These are phyloP conservation scores for Populus hybrid DNA, from an alignment of 441 rosid genomes.

Conservation along the genomic window DNA sequence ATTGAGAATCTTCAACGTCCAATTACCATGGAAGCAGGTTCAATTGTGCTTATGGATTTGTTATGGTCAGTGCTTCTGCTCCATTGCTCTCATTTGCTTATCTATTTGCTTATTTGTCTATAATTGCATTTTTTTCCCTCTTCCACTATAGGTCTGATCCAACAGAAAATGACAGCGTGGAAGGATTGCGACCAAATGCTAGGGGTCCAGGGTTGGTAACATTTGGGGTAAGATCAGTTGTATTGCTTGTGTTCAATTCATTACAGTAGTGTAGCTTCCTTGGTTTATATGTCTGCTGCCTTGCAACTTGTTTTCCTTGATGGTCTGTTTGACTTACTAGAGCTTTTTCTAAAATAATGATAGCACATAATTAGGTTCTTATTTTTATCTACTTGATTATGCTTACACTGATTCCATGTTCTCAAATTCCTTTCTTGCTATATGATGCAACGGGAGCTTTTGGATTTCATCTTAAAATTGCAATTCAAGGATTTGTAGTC, in stretches of 20 bases:
- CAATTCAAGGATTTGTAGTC: background rate
- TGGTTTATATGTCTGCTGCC: background rate
- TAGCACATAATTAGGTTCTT: background rate
- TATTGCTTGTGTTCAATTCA: background rate
- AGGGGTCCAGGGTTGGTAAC: constrained; percentile 99
- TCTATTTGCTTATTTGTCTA: background rate
- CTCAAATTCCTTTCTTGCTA: background rate
- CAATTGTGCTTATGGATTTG: constrained; percentile 96
- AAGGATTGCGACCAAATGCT: constrained; percentile 97
- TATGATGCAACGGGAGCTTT: background rate
- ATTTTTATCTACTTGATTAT: background rate
- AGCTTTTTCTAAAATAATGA: background rate
- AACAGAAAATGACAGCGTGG: constrained; percentile 98
- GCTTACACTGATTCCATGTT: background rate
- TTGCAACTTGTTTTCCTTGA: background rate
- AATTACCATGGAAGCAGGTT: constrained; percentile 97
- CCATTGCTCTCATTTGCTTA: background rate
- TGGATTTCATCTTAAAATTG: background rate
- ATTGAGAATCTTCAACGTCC: constrained; percentile 94
- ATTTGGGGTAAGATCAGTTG: constrained; percentile 70
- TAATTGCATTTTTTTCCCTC: constrained; percentile 4
- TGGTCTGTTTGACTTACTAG: background rate
- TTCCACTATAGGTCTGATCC: constrained; percentile 84
- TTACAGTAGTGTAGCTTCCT: background rate
- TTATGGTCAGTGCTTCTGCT: constrained; percentile 61